Base-by-base conservation (phyloP, 352 stramenopile species). In the Phytophthora tubulina region DNA sequence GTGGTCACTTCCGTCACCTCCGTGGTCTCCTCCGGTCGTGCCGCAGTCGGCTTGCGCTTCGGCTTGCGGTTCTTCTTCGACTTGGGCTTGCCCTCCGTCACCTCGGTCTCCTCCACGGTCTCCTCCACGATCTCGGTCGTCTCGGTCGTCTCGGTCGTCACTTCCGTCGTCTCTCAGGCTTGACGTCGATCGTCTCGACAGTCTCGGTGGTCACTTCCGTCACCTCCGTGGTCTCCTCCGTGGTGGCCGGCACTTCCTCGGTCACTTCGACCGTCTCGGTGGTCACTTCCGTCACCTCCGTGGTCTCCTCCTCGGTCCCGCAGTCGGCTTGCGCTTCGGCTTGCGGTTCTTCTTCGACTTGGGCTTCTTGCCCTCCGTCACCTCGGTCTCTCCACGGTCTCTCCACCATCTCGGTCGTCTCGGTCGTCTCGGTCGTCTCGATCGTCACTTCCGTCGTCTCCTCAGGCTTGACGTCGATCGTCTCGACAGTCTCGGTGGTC, bases 381-480 rank as follows among this genome's bases (percentile, higher is more conserved):
- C 52, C 13, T 60, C 32, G 32, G 32, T 56, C 49, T 41, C 36
- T 48, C 52, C 38, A 44, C n/a, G n/a, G 5, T 56, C 48, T 55
- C 48, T 57, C 31, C 50, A n/a, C 21, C 36, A 36, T 50, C 54
- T 62, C 41, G 4, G 41, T 39, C 13, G 39, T 51, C 41, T 62
- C 54, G 45, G 39, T 44, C 38, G 39, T 51, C 41, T 62, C 54
- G 45, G 39, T 44, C 38, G 38, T 44, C 38, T 44, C 52, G 41
- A 41, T 49, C 30, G 32, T 57, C 36, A 30, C 52, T 5, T 33
- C 41, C 10, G 10, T 44, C 38, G 38, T 44, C 6, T 21, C 21
- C 21, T 21, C 21, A 21, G 21, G 21, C 21, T 21, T 21, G 38
- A 44, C 38, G 38, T 44, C 38, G 38, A 14, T 44, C 38, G 38